Base-by-base conservation (phyloP, 2,329 filamentous ascomycete species). In the Zymoseptoria crescenta region DNA sequence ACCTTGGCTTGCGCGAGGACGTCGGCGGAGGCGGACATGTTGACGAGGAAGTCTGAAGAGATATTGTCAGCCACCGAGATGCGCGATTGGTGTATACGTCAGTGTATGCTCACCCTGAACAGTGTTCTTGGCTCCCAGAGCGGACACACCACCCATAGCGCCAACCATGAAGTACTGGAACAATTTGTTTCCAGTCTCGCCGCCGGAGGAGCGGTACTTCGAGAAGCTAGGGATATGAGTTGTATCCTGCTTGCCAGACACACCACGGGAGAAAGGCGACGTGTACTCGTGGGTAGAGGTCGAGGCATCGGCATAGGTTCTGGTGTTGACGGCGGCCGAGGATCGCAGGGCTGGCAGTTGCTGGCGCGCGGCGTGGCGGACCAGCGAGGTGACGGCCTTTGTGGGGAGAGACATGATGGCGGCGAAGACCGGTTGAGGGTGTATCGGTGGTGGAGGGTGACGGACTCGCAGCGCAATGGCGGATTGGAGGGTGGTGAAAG, bases 1-100 rank as follows among this genome's bases (percentile, higher is more conserved):
- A 99, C 94, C 87, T 99, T 99, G 78, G 94, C 94, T 87, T 96
- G 95, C 75, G 95, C 94, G 80, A 99, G 80, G 74, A 99, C 91
- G 74, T 99, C 94, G 79, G 94, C 94, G 63, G 94, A 99, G 65
- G 94, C 94, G 72, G 93, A 95, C 95, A 99, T 97, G 86, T 96
- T 99, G 81, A 96, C 91, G 66, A 99, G 84, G 85, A 99, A 99
- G 81, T 99, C 94, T 99, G 78, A 49, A 51, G 41, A 20, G 30
- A 16, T 30, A 54, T 2, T n/a, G 41, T 64, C 63, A 66, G 62
- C 56, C 57, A 57, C 61, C 58, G 59, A 29, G 4, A 48, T 1
- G 7, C 24, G 29, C 4, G 10, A 19, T n/a, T 21, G 24, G 49
- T 9, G 19, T 10, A 49, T 57, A 16, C 13, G 49, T 1, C n/a